These are phyloP conservation scores for Croton laevigatus DNA, from an alignment of 441 rosid species.

Conservation along the genomic window DNA sequence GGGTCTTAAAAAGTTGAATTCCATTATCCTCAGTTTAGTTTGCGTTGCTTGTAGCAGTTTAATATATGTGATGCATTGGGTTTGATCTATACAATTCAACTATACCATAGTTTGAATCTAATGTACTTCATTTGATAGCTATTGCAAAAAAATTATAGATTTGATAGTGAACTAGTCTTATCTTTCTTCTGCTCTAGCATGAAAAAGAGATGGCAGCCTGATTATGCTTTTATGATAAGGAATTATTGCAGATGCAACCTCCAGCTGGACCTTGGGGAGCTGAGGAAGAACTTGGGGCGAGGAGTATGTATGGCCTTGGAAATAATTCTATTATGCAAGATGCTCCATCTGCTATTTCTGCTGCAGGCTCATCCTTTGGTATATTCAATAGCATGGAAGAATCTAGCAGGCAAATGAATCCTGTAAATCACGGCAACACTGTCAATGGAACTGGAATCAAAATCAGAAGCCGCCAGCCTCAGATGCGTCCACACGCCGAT, in stretches of 20 bases:
- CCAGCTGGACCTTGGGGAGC: constrained; percentile 30
- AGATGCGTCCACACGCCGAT: constrained; percentile 27
- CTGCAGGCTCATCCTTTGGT: constrained; percentile 35
- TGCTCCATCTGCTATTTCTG: constrained; percentile 35
- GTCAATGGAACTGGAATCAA: constrained; percentile 45
- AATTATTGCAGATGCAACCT: constrained; percentile 34
- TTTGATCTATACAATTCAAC: background rate
- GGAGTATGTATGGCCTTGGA: constrained; percentile 22
- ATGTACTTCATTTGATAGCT: background rate
- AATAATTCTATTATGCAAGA: constrained; percentile 32
- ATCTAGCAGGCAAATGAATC: constrained; percentile 28
- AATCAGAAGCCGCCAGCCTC: constrained; percentile 50
- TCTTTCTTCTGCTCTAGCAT: constrained; percentile 26
- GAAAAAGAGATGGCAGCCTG: constrained; percentile 30
- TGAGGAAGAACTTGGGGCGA: constrained; percentile 29
- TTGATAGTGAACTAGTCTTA: constrained; percentile 16
- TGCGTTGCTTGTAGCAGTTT: background rate
- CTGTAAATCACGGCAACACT: constrained; percentile 24
- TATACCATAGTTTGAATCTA: background rate
- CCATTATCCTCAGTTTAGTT: background rate
- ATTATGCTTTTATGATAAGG: constrained; percentile 27
- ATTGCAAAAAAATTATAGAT: background rate
- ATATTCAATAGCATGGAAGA: constrained; percentile 32
- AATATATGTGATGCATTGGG: background rate
- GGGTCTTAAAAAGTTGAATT: background rate